A percentile compares a stretch with the other conserved stretches of the same genome.
Evolutionary conservation across 768 basidiomycete genomes (phyloP).

Genomic region (Podaxis sp.): DNA sequence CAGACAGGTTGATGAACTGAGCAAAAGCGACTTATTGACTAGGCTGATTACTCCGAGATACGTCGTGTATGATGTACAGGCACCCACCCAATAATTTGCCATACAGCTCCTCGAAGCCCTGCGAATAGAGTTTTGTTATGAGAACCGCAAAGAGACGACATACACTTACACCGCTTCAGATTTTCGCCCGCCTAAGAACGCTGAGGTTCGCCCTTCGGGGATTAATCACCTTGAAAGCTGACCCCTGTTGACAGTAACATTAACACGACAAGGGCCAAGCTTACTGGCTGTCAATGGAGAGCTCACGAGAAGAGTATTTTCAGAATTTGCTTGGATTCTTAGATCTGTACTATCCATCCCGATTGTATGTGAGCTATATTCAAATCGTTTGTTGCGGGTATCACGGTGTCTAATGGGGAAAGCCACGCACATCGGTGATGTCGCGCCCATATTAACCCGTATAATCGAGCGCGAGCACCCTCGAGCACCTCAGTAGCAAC

Average conservation of each 20-base stretch:
- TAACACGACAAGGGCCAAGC: background rate
- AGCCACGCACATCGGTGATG: conserved; percentile 1
- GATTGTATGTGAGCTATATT: background rate
- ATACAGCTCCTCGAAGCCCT: conserved; percentile 55
- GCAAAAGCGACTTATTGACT: conserved; percentile 60
- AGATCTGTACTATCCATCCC: background rate
- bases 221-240: background rate
- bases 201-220: conserved; percentile 20
- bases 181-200: conserved; percentile 54
- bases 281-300: background rate
- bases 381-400: background rate
- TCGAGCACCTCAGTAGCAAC: background rate
- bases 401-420: conserved; percentile 3
- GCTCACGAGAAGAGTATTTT: background rate
- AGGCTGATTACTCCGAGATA: background rate
- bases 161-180: conserved; percentile 47
- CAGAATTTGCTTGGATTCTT: background rate
- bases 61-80: background rate
- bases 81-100: conserved; percentile 50
- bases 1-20: conserved; percentile 31
- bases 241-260: background rate
- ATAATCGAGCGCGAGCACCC: background rate
- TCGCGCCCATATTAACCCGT: conserved; percentile 3
- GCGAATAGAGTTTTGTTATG: background rate
- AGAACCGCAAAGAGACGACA: background rate